A percentile compares a stretch with the other conserved stretches of the same genome.
phyloP scores from a whole-genome alignment of 1,284 basidiomycete genomes.

The Puccinia horiana region DNA sequence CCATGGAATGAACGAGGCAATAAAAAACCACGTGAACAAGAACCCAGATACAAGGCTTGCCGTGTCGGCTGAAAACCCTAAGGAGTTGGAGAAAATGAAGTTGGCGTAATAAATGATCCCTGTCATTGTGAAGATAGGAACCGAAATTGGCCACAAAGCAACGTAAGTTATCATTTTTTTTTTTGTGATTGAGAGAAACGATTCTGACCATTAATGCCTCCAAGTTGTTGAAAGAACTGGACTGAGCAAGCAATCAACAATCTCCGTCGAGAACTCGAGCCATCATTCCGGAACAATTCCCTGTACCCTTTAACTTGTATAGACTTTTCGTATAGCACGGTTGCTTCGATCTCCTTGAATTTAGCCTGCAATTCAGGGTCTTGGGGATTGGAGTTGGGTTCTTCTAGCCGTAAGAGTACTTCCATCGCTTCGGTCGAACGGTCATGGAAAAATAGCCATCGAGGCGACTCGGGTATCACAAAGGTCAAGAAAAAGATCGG shows the following conservation, averaged over 20 bases:
- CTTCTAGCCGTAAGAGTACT: slow-evolving; percentile 54
- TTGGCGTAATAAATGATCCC: slow-evolving; percentile 55
- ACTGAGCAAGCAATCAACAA: slow-evolving; percentile 58
- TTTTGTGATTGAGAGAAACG: no score
- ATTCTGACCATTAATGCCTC: slow-evolving; percentile 56
- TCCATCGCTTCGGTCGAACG: slow-evolving; percentile 52
- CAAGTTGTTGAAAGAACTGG: slow-evolving; percentile 58
- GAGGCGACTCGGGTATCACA: slow-evolving; percentile 56
- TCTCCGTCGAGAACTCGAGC: slow-evolving; percentile 55
- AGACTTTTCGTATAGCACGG: slow-evolving; percentile 54
- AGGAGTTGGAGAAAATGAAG: slow-evolving; percentile 52
- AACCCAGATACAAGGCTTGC: slow-evolving; percentile 56
- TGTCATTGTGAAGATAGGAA: background rate
- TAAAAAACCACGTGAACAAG: slow-evolving; percentile 57
- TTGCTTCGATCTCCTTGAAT: slow-evolving; percentile 54
- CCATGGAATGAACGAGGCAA: slow-evolving; percentile 50
- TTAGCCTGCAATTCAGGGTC: slow-evolving; percentile 52
- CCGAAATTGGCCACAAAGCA: background rate
- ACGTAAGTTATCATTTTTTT: background rate
- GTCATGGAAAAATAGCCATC: slow-evolving; percentile 56
- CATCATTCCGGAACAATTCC: slow-evolving; percentile 56
- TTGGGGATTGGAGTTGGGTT: slow-evolving; percentile 48
- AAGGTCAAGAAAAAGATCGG: slow-evolving; percentile 52
- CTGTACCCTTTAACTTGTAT: slow-evolving; percentile 54
- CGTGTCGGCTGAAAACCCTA: slow-evolving; percentile 42